Evolutionary conservation across 2,329 filamentous ascomycete genomes (phyloP).

Genomic region (Sclerotinia spermophila): DNA sequence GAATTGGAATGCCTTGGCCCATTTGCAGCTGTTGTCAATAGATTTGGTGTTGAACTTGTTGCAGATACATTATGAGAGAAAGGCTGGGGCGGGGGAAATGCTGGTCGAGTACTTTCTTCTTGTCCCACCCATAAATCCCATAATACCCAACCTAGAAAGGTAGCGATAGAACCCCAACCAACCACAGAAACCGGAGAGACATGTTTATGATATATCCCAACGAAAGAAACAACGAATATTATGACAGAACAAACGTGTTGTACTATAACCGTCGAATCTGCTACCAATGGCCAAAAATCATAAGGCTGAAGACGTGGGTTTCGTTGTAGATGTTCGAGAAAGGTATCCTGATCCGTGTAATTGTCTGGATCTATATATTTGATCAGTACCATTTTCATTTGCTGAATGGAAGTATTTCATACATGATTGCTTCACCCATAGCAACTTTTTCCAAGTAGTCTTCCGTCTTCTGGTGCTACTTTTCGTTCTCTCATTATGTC

Average conservation of each 20-base stretch:
- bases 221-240: conserved; percentile 92
- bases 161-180: conserved; percentile 76
- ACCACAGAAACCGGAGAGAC: conserved; percentile 90
- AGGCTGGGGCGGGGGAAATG: conserved; percentile 17
- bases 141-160: conserved; percentile 81
- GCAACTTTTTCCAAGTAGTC: conserved; percentile 85
- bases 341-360: conserved; percentile 95
- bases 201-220: conserved; percentile 80
- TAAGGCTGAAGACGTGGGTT: conserved; percentile 93
- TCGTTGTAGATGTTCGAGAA: conserved; percentile 90
- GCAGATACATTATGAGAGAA: conserved; percentile 27
- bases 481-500: conserved; percentile 40
- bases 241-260: conserved; percentile 94
- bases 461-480: conserved; percentile 59
- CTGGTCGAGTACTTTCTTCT: conserved; percentile 47
- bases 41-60: conserved; percentile 33
- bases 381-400: conserved; percentile 25
- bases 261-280: conserved; percentile 92
- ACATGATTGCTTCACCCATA: conserved; percentile 98
- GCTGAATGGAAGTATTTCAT: conserved; percentile 35
- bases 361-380: conserved; percentile 80
- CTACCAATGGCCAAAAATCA: conserved; percentile 95
- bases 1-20: conserved; percentile 1
- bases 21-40: conserved; percentile 18
- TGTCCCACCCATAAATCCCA: conserved; percentile 89